Conservation (phyloP, 345 rosid species). For the Gossypium rotundifolium region DNA sequence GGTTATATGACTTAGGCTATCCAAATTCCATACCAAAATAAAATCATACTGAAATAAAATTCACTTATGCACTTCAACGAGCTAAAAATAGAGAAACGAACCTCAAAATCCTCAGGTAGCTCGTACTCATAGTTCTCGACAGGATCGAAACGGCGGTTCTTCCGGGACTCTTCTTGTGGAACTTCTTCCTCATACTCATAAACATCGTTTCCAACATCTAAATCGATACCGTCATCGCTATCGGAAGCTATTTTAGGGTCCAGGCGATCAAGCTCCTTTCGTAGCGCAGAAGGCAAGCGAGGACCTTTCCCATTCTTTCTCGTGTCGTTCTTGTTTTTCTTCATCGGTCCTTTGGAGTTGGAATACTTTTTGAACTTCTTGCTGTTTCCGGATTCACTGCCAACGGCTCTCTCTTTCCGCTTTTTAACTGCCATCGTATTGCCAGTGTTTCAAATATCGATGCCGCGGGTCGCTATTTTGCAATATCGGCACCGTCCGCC, state of each 20-base stretch:
- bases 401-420: neutral
- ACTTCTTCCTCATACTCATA: slow-evolving; percentile 28
- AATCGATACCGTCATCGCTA: slow-evolving; percentile 46
- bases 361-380: neutral
- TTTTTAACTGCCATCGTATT: neutral
- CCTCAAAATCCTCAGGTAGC: slow-evolving; percentile 69
- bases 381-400: neutral
- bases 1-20: neutral
- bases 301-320: slow-evolving; percentile 53
- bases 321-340: neutral
- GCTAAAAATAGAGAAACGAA: slow-evolving; percentile 20
- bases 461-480: no score
- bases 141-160: slow-evolving; percentile 69
- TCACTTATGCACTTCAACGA: neutral
- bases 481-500: no score
- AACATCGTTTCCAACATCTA: slow-evolving; percentile 28
- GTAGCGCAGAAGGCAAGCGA: slow-evolving; percentile 56
- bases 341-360: neutral
- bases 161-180: slow-evolving; percentile 68
- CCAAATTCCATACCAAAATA: no score
- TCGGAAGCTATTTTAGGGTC: slow-evolving; percentile 29
- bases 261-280: slow-evolving; percentile 43
- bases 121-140: slow-evolving; percentile 65
- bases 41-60: neutral
- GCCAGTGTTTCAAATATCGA: no score